Evolutionary conservation across 768 basidiomycete species (phyloP), one percentile per base, ranked within the genome.

Genomic region (Tulasnella sp.): DNA sequence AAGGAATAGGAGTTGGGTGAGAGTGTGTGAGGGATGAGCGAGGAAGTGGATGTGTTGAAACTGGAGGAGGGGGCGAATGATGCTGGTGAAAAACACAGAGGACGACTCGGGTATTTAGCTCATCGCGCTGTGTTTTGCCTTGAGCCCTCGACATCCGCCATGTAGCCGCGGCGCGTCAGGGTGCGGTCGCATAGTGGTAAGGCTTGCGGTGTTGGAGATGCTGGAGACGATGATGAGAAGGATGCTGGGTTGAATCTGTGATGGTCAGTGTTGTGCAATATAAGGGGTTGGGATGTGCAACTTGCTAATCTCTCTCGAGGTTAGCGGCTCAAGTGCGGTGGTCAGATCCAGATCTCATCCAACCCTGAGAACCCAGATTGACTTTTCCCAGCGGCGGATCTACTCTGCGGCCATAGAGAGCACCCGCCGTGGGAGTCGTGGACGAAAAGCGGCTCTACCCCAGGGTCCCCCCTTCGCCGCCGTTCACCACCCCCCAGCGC

Each of bases 241-340:
- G 74, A 75, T 75, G 74, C 40, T 48, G 74, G 74, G 74, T 75
- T 75, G 74, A 75, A 75, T 75, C 34, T 75, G 74, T 75, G 31
- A 40, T 75, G 74, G 74, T 42, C 46, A 28, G 74, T 75, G 74
- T 75, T 42, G 74, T 48, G 74, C 74, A 42, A 75, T 42, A 75
- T 48, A 48, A 75, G 74, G 74, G 41, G 74, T 42, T 48, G 74
- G 41, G 74, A 75, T 75, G 74, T 75, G 74, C 46, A 75, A 75
- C 74, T 75, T 75, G 74, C 74, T 42, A 75, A 75, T 44, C 74
- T 75, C 74, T 42, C 74, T 69, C 64, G 64, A 69, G 64, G 64
- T 69, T 69, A 69, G 64, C 74, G 74, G 74, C 74, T 31, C 74
- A 75, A 75, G 74, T 75, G 74, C 74, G 74, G 74, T 75, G 74